Conservation (phyloP, 1,139 yeast species). For the Meyerozyma sp. region DNA sequence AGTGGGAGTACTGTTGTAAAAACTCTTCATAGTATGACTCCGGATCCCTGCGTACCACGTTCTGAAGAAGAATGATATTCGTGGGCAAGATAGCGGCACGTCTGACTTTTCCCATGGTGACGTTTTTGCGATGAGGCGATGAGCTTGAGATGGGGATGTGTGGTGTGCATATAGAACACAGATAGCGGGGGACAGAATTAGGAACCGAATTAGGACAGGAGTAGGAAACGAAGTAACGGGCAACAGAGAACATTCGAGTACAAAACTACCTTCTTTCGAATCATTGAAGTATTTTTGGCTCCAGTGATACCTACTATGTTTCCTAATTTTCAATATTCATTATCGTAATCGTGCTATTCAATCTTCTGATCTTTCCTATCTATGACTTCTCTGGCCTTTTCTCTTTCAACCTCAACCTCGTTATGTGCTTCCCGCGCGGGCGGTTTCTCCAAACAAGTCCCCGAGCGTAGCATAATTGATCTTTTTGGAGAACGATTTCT, state of each 20-base stretch:
- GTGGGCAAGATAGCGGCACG: slow-evolving; percentile 92
- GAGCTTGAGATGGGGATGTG: background rate
- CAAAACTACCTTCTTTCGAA: background rate
- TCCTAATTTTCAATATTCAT: background rate
- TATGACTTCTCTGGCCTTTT: background rate
- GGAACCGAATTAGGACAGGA: too few species aligned
- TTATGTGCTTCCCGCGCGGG: background rate
- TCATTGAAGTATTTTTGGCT: background rate
- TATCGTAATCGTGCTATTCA: background rate
- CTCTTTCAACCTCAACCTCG: too few species aligned
- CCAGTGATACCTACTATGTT: background rate
- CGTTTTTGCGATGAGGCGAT: background rate
- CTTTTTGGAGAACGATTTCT: slow-evolving; percentile 75
- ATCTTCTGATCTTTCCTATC: background rate
- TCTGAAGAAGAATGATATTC: slow-evolving; percentile 85
- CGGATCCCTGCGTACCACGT: slow-evolving; percentile 90
- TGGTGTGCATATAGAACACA: background rate
- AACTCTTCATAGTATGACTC: slow-evolving; percentile 92
- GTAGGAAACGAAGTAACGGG: background rate
- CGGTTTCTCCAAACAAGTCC: slow-evolving; percentile 41
- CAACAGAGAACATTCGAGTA: background rate
- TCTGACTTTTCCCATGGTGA: slow-evolving; percentile 71
- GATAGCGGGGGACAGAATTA: background rate
- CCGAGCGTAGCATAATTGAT: slow-evolving; percentile 80
- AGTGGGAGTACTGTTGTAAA: slow-evolving; percentile 85